Evolutionary conservation across 805 yeast genomes (phyloP), one percentile per base, ranked within the genome.

Genomic region (Yamadazyma sp.): DNA sequence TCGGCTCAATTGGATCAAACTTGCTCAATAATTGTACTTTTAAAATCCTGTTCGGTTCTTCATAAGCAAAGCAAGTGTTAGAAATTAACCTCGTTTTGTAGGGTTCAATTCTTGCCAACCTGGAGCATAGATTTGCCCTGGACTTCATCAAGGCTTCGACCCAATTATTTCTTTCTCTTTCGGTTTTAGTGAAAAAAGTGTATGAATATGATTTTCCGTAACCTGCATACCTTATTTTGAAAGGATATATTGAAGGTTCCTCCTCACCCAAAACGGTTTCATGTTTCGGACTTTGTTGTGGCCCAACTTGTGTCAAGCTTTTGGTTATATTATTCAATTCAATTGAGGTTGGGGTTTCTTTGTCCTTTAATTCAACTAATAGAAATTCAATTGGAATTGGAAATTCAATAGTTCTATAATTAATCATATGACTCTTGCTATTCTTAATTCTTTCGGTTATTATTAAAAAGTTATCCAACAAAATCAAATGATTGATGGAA

Each of bases 391-490:
- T 64, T 0, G 84, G 81, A 7, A 80, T 74, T 1, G 86, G 86
- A 28, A 65, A 66, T 46, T 79, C 86, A 8, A 65, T 51, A 0
- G 80, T 69, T 43, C 68, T 49, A 38, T 52, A 62, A 10, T 42
- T 69, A 30, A 40, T 35, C 52, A 68, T 35, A 12, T 45, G 44
- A 17, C 22, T 26, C 28, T 46, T 50, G 21, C 63, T 72, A 29
- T 69, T 73, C 7, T 65, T 63, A 2, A 73, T 55, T 30, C 68
- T 69, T 26, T 86, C 81, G 1, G 86, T 80, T 1, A 86, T 70
- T 21, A 86, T 50, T 28, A 86, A 57, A 47, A 70, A 84, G 49
- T 86, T 84, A 51, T 86, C 95, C 34, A 86, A 58, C 19, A 86
- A 58, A 13, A 85, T 75, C 16, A 83, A 48, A 44, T 75, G 71